Evolutionary conservation across 257 asterid genomes (phyloP).

Genomic region (Gynochthodes officinalis): DNA sequence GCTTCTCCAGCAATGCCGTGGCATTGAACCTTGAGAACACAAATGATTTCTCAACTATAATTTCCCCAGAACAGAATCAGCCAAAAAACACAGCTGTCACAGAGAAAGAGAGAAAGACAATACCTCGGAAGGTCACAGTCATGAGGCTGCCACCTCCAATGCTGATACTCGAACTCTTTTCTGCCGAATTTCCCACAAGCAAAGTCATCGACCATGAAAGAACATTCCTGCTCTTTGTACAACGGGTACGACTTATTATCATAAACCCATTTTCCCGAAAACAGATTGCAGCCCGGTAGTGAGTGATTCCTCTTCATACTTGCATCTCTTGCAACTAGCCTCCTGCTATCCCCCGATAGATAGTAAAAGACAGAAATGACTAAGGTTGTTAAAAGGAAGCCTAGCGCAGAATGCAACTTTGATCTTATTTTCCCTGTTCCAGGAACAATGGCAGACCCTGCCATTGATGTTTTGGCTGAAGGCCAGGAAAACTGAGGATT

Average conservation of each 20-base stretch:
- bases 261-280: constrained; percentile 59
- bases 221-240: constrained; percentile 68
- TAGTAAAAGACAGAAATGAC: constrained; percentile 1
- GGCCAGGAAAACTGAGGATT: too few relatives aligned
- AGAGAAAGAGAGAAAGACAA: too few relatives aligned
- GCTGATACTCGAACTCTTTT: constrained; percentile 49
- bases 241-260: constrained; percentile 49
- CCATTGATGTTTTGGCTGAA: not conserved
- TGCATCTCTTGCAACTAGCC: not conserved
- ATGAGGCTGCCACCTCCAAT: constrained; percentile 87
- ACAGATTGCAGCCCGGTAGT: constrained; percentile 40
- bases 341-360: not conserved
- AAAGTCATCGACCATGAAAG: constrained; percentile 49
- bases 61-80: too few relatives aligned
- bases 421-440: not conserved
- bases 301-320: not conserved
- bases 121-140: constrained; percentile 66
- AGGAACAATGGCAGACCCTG: too few relatives aligned
- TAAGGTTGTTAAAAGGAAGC: not conserved
- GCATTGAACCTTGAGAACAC: constrained; percentile 47
- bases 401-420: not conserved
- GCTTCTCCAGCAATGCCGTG: constrained; percentile 46
- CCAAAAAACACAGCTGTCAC: not conserved
- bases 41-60: not conserved
- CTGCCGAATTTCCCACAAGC: constrained; percentile 63